Conservation (phyloP, 2,329 filamentous ascomycete genomes). For the Paraphaeosphaeria minitans region DNA sequence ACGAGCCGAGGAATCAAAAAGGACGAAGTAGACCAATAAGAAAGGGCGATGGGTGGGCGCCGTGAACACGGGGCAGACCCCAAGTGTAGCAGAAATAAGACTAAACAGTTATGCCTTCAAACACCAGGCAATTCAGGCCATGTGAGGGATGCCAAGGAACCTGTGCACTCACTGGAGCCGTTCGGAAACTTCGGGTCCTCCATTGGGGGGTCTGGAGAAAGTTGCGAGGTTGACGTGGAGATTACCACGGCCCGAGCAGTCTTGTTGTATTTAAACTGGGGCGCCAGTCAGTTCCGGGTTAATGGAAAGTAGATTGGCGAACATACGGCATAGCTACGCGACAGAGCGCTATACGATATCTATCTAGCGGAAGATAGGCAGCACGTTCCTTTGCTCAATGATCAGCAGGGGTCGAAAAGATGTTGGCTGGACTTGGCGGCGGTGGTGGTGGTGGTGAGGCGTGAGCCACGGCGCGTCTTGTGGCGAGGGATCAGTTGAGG, state of each 20-base stretch:
- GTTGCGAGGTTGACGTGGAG: conserved; percentile 16
- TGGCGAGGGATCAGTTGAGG: conserved; percentile 32
- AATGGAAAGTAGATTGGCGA: conserved; percentile 23
- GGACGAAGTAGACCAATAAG: conserved; percentile 26
- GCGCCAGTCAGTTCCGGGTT: conserved; percentile 29
- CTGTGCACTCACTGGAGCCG: conserved; percentile 40
- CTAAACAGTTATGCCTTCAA: conserved; percentile 42
- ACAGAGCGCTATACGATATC: neutral
- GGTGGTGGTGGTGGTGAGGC: neutral
- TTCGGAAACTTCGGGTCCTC: conserved; percentile 38
- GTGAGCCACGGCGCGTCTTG: conserved; percentile 17
- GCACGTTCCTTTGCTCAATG: neutral
- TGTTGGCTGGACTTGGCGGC: conserved; percentile 1
- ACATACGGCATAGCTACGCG: conserved; percentile 38
- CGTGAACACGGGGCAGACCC: conserved; percentile 26
- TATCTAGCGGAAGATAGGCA: neutral
- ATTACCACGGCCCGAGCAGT: conserved; percentile 14
- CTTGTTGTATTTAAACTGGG: conserved; percentile 17
- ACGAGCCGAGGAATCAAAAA: conserved; percentile 19
- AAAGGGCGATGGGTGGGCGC: conserved; percentile 22
- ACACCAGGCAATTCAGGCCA: conserved; percentile 35
- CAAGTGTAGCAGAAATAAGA: conserved; percentile 30
- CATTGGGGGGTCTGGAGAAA: conserved; percentile 40
- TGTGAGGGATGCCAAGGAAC: conserved; percentile 22
- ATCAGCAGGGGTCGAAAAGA: conserved; percentile 1